Evolutionary conservation across 2,329 filamentous ascomycete species (phyloP), one percentile per base, ranked within the genome.

Genomic region (Torrubiellomyces zombiae): DNA sequence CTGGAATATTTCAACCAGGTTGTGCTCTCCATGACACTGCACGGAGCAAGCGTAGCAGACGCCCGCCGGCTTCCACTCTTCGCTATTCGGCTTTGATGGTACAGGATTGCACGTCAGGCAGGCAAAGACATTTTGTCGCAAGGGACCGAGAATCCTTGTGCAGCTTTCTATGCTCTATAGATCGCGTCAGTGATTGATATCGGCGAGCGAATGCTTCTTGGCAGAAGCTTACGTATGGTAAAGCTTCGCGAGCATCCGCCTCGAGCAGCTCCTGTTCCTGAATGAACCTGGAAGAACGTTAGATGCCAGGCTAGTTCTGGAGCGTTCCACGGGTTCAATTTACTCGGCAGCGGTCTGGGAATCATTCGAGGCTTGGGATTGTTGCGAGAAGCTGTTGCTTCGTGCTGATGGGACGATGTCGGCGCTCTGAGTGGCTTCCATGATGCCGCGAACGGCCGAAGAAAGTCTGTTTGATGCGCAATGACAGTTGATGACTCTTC

Each of bases 41-140:
- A 98, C 82, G 6, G 86, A 94, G 56, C 89, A 98, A 13, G 85
- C 80, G 43, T 98, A 98, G 60, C 89, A 98, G 28, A 98, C 70
- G 14, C 80, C 89, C 3, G 86, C 89, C 1, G 73, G 56, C 0
- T 35, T 43, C 38, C 48, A 53, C 5, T 38, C 22, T 24, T 74
- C 71, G 21, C 65, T n/a, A n/a, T n/a, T 57, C 2, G 63, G 44
- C 21, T 67, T 64, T 3, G 60, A 41, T 1, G 83, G 78, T 7
- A 79, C 69, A 7, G 89, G 83, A 33, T 83, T 91, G 58, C 89
- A 98, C 8, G 86, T 95, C 22, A 95, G 54, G 39, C 89, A 98
- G 21, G 89, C 81, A 42, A 92, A 98, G 12, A 95, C 67, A 22
- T 65, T 78, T 50, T 98, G 89, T 26, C 83, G 76, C 10, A 98